Evolutionary conservation across 169 alveolate genomes (phyloP).

Genomic region (Plasmodium cynomolgi): DNA sequence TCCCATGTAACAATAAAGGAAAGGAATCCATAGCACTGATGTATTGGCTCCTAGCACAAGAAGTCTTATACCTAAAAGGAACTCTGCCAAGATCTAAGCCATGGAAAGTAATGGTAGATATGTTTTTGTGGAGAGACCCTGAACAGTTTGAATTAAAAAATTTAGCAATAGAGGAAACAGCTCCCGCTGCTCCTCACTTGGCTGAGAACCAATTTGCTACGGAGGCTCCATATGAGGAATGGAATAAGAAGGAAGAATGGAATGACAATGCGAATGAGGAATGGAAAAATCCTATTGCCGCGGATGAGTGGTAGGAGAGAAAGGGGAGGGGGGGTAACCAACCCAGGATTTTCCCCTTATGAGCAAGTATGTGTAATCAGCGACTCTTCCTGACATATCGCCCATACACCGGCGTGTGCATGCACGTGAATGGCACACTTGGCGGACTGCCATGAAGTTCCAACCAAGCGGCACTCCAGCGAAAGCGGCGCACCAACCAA

Average conservation of each 20-base stretch:
- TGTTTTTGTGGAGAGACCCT: conserved; percentile 95
- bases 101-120: conserved; percentile 95
- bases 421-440: not conserved
- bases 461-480: not conserved
- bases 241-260: conserved; percentile 76
- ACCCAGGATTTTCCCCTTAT: not conserved
- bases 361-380: not conserved
- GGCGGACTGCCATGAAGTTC: not conserved
- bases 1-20: conserved; percentile 99
- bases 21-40: conserved; percentile 97
- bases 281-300: conserved; percentile 70
- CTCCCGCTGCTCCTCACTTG: conserved; percentile 74
- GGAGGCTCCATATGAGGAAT: conserved; percentile 74
- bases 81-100: conserved; percentile 88
- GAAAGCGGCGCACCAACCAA: not conserved
- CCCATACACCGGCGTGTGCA: not conserved
- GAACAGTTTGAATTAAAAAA: conserved; percentile 90
- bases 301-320: conserved; percentile 48
- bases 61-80: conserved; percentile 96
- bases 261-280: conserved; percentile 72
- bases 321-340: not conserved
- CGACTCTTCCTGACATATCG: not conserved
- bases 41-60: conserved; percentile 99
- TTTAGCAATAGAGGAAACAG: conserved; percentile 69
- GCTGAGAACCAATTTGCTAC: conserved; percentile 63